Evolutionary conservation across 2,329 filamentous ascomycete genomes (phyloP).

Genomic region (Botrytis cinerea): DNA sequence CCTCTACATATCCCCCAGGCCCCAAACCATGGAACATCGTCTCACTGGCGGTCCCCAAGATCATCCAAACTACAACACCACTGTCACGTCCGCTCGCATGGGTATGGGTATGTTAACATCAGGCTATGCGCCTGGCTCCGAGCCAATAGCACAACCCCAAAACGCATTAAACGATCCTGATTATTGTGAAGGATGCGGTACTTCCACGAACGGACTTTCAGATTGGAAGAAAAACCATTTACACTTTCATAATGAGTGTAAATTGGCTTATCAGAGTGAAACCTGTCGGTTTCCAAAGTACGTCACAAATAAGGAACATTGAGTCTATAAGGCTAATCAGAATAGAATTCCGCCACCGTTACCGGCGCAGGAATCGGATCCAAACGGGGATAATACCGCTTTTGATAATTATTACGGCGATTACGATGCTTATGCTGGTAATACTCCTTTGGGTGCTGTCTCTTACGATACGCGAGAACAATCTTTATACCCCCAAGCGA

Average conservation of each 20-base stretch:
- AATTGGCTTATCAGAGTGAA: not conserved
- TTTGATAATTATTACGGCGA: not conserved
- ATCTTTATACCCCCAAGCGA: not conserved
- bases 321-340: not conserved
- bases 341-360: not conserved
- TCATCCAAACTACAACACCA: not conserved
- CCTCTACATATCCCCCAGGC: not conserved
- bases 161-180: not conserved
- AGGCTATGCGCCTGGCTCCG: not conserved
- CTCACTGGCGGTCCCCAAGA: not conserved
- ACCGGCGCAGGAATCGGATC: not conserved
- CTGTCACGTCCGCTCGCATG: not conserved
- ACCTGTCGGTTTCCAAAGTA: not conserved
- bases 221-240: not conserved
- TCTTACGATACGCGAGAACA: not conserved
- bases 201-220: fast-evolving
- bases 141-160: not conserved
- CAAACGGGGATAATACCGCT: not conserved
- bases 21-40: not conserved
- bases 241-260: not conserved
- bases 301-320: not conserved
- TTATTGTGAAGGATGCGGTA: not conserved
- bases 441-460: not conserved
- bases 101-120: not conserved
- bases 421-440: not conserved